These are phyloP conservation scores for Fagus sylvatica DNA, from an alignment of 306 rosid species.

Conservation along the genomic window DNA sequence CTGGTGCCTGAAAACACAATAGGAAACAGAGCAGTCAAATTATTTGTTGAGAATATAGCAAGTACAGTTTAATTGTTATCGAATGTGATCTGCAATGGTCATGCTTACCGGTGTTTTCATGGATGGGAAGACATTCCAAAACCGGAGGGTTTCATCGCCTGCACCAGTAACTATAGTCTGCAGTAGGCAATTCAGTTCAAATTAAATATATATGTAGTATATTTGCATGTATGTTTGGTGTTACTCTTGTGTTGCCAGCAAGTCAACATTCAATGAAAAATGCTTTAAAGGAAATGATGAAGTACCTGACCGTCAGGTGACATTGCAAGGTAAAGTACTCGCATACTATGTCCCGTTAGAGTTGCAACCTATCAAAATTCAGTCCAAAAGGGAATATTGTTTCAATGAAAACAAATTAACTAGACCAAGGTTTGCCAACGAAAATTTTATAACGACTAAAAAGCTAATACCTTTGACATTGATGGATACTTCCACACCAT, in stretches of 20 bases:
- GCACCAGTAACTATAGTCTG: conserved; percentile 99
- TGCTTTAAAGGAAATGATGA: not conserved
- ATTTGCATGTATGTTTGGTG: not conserved
- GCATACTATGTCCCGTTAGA: conserved; percentile 94
- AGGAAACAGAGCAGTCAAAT: not conserved
- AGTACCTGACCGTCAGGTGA: conserved; percentile 98
- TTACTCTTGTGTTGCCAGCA: not conserved
- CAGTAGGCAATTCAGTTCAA: conserved; percentile 9
- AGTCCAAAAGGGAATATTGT: not conserved
- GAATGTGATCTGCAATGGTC: conserved; percentile 9
- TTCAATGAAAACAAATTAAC: not conserved
- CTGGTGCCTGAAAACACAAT: conserved; percentile 60
- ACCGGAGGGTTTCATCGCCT: conserved; percentile 94
- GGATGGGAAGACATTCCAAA: conserved; percentile 95
- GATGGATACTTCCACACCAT: conserved; percentile 99
- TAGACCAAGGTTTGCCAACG: not conserved
- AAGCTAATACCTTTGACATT: conserved; percentile 56
- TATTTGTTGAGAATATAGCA: not conserved
- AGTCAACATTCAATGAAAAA: not conserved
- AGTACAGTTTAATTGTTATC: not conserved
- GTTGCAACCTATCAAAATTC: conserved; percentile 72
- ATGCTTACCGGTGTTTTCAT: conserved; percentile 76
- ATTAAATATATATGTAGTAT: not conserved
- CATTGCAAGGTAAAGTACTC: conserved; percentile 94
- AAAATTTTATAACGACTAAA: not conserved